Percentiles rank a stretch among this genome's conserved stretches.
These are phyloP conservation scores for Cyclocybe cylindracea DNA, from an alignment of 768 basidiomycete species.

Conservation along the genomic window DNA sequence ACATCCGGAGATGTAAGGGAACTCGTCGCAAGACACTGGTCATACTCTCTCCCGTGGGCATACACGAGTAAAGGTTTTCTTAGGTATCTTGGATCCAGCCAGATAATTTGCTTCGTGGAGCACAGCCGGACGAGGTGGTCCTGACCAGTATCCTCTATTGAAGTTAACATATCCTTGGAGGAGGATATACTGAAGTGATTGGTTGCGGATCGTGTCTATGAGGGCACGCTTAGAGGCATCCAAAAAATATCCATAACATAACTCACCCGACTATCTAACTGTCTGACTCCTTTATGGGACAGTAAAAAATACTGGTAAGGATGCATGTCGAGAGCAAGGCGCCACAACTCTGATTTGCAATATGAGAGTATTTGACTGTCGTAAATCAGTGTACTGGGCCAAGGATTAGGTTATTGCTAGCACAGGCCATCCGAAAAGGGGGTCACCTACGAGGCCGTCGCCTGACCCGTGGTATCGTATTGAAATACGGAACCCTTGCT, in stretches of 20 bases:
- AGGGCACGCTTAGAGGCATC: not conserved
- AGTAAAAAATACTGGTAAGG: conserved; percentile 44
- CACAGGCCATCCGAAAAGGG: not conserved
- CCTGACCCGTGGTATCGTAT: conserved; percentile 34
- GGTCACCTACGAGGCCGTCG: too few relatives aligned
- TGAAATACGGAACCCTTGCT: conserved; percentile 53
- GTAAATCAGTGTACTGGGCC: conserved; percentile 1
- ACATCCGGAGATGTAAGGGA: conserved; percentile 32
- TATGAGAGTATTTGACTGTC: conserved; percentile 16
- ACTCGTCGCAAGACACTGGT: conserved; percentile 52
- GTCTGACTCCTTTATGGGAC: conserved; percentile 41
- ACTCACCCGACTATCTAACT: conserved; percentile 61
- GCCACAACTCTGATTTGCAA: conserved; percentile 46
- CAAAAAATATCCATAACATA: not conserved
- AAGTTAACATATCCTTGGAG: conserved; percentile 48
- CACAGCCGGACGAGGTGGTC: conserved; percentile 53
- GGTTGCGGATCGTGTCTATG: conserved; percentile 14
- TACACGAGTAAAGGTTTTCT: conserved; percentile 58
- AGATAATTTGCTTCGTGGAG: conserved; percentile 64
- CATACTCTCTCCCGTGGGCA: conserved; percentile 60
- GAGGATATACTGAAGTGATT: conserved; percentile 27
- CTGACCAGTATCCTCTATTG: conserved; percentile 43
- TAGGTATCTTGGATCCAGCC: conserved; percentile 69
- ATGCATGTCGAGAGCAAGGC: conserved; percentile 39
- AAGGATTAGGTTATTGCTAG: not conserved